phyloP scores from a whole-genome alignment of 305 asterid species.

The Plantago lanceolata region DNA sequence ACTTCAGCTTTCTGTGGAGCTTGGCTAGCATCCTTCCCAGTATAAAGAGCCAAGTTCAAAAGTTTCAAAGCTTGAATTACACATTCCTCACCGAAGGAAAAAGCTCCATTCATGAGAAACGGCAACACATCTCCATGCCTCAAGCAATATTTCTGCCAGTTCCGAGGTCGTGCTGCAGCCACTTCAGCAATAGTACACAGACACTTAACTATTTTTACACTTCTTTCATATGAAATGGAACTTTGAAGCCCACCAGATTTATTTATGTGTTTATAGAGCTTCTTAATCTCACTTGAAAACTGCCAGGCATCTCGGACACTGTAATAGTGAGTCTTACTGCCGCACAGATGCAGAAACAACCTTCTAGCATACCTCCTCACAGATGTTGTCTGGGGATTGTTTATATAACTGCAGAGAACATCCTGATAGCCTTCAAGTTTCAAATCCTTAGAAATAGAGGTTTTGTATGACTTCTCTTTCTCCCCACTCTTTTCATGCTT shows the following conservation, averaged over 20 bases:
- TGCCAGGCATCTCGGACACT: slow-evolving; percentile 96
- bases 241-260: slow-evolving; percentile 95
- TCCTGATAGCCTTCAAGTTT: slow-evolving; percentile 98
- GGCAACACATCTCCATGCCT: slow-evolving; percentile 79
- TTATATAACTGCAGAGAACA: slow-evolving; percentile 93
- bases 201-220: slow-evolving; percentile 91
- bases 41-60: slow-evolving; percentile 75
- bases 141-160: slow-evolving; percentile 97
- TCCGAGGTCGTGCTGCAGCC: slow-evolving; percentile 89
- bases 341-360: slow-evolving; percentile 93
- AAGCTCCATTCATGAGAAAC: slow-evolving; percentile 76
- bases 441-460: slow-evolving; percentile 71
- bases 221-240: slow-evolving; percentile 84
- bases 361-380: slow-evolving; percentile 96
- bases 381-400: slow-evolving; percentile 78
- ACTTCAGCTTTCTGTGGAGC: slow-evolving; percentile 71
- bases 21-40: slow-evolving; percentile 74
- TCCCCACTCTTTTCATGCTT: slow-evolving; percentile 95
- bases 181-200: slow-evolving; percentile 92
- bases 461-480: slow-evolving; percentile 69
- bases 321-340: slow-evolving; percentile 97
- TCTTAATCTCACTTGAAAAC: slow-evolving; percentile 82
- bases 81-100: slow-evolving; percentile 90
- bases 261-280: slow-evolving; percentile 80
- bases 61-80: slow-evolving; percentile 82